Evolutionary conservation across 2,329 filamentous ascomycete genomes (phyloP), one percentile per base, ranked within the genome.

Genomic region (Cryphonectria naterciae): DNA sequence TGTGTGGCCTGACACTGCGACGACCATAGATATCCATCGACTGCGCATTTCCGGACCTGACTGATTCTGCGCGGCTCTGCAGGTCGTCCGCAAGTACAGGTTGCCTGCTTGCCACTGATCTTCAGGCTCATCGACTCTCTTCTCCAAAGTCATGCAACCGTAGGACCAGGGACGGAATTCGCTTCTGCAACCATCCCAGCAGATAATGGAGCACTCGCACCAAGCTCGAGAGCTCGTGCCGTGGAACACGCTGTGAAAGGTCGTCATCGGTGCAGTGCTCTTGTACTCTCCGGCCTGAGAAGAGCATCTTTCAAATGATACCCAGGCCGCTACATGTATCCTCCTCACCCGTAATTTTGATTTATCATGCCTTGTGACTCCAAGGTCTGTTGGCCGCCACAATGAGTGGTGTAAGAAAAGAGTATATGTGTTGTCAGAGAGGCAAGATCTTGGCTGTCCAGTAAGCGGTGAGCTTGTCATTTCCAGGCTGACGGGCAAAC

Each of bases 401-500:
- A 37, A 19, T 39, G 8, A 37, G 10, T 61, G 58, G 22, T n/a
- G 35, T 35, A 35, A 61, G 32, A 37, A 17, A 32, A 3, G 32
- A 13, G n/a, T 13, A 15, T 7, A 15, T 58, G 28, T 32, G 28
- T 32, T 19, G 13, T 58, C 28, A 32, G 17, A 39, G 35, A 39
- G 15, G 17, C 17, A 37, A 61, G 17, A 37, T 43, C 11, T 35
- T 17, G 43, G 10, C 49, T 17, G 8, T 64, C 22, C 52, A 6
- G 54, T 15, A 32, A 41, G 54, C 58, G 28, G 37, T 37, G 19
- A 35, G 28, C 19, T 35, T 19, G 25, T 66, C 2, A 22, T 46
- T 49, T 49, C 39, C 62, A 52, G 28, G 64, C 32, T 43, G 64
- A 35, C 68, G 67, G 64, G 70, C 70, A 58, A 70, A 39, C 7